These are phyloP conservation scores for Diaporthe citri DNA, from an alignment of 2,329 filamentous ascomycete genomes.

Conservation along the genomic window DNA sequence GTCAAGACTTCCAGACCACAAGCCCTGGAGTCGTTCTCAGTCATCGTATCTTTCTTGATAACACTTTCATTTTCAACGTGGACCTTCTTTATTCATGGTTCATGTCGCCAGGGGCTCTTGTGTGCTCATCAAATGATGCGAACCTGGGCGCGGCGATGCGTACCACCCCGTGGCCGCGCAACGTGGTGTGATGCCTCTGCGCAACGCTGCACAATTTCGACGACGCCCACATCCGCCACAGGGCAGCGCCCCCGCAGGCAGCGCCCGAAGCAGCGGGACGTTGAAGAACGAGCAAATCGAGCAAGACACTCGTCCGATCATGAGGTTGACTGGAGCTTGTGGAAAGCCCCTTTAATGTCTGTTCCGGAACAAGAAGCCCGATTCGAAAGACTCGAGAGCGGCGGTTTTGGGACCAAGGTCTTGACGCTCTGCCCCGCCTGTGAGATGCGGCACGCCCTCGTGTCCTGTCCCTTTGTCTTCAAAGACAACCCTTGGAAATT, in stretches of 20 bases:
- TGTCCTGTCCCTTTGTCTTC: neutral
- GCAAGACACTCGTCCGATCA: neutral
- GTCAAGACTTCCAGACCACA: neutral
- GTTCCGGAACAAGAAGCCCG: neutral
- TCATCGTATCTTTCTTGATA: neutral
- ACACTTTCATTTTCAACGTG: no score
- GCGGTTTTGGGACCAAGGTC: fast-evolving
- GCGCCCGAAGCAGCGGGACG: neutral
- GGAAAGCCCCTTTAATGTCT: neutral
- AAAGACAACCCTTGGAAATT: neutral
- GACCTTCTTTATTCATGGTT: neutral
- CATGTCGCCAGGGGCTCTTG: neutral
- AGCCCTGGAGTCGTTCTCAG: neutral
- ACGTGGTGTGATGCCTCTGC: neutral
- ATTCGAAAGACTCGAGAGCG: fast-evolving
- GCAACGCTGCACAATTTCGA: neutral
- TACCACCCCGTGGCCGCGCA: neutral
- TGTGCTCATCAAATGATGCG: neutral
- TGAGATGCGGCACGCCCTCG: fast-evolving
- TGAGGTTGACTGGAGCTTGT: neutral
- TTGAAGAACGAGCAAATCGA: neutral
- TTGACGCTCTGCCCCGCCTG: neutral
- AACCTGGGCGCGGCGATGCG: neutral
- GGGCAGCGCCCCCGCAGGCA: neutral
- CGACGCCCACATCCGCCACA: no score